phyloP scores from a whole-genome alignment of 805 yeast species.

The Candida yuanshanica region DNA sequence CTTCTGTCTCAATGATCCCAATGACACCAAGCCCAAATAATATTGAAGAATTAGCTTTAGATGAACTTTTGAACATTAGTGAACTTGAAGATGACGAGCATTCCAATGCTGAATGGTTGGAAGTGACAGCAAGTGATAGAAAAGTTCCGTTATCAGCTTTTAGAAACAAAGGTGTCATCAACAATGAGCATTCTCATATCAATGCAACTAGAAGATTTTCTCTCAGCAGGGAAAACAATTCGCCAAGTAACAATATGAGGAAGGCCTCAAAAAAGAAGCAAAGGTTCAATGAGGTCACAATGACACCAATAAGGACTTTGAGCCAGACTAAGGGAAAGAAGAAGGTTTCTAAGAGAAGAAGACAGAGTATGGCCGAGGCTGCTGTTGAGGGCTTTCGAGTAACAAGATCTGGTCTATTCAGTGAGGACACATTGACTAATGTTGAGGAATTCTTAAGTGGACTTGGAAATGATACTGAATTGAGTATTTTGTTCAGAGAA shows the following conservation, averaged over 20 bases:
- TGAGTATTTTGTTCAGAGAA: constrained; percentile 31
- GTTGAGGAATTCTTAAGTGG: constrained; percentile 67
- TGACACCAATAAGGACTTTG: constrained; percentile 16
- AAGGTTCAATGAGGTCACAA: constrained; percentile 11
- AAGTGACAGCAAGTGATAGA: constrained; percentile 35
- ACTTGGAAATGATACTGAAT: constrained; percentile 36
- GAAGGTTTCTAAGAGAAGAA: constrained; percentile 38
- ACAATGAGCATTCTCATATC: constrained; percentile 23
- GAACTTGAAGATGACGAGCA: constrained; percentile 75
- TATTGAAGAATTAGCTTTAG: constrained; percentile 48
- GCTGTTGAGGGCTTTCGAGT: constrained; percentile 70
- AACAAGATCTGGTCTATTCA: constrained; percentile 71
- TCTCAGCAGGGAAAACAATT: constrained; percentile 2
- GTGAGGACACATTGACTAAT: constrained; percentile 67
- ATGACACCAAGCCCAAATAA: constrained; percentile 24
- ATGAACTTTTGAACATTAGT: constrained; percentile 82
- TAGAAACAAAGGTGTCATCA: constrained; percentile 63
- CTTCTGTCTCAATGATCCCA: constrained; percentile 5
- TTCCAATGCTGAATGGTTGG: constrained; percentile 33
- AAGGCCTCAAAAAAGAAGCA: constrained; percentile 5
- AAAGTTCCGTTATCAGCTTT: constrained; percentile 85
- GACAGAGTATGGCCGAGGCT: constrained; percentile 69
- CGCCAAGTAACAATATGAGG: background rate
- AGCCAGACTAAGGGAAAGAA: constrained; percentile 11
- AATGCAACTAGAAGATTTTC: constrained; percentile 24